Evolutionary conservation across 2,329 filamentous ascomycete genomes (phyloP).

Genomic region (Fusarium euwallaceae): DNA sequence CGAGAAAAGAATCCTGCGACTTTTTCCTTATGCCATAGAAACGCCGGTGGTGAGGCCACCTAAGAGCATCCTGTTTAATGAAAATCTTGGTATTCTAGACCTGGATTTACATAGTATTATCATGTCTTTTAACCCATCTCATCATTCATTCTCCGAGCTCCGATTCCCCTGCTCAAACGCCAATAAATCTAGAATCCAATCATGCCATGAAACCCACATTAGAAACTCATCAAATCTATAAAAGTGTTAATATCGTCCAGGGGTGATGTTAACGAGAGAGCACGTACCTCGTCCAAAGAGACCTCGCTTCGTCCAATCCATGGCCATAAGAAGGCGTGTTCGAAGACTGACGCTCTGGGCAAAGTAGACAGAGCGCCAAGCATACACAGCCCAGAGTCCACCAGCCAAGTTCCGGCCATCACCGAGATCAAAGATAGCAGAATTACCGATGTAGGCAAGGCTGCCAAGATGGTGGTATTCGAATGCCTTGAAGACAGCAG

Average conservation of each 20-base stretch:
- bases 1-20: slow-evolving; percentile 37
- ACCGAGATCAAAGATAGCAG: slow-evolving; percentile 91
- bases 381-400: slow-evolving; percentile 91
- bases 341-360: slow-evolving; percentile 95
- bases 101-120: not conserved
- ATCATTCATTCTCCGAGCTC: slow-evolving; percentile 11
- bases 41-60: not conserved
- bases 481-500: slow-evolving; percentile 93
- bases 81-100: not conserved
- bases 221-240: slow-evolving; percentile 67
- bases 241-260: slow-evolving; percentile 18
- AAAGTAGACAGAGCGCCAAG: slow-evolving; percentile 97
- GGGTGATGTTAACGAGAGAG: not conserved
- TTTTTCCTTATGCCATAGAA: slow-evolving; percentile 19
- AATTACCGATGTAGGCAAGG: slow-evolving; percentile 95
- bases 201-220: slow-evolving; percentile 30
- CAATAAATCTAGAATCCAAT: slow-evolving; percentile 13
- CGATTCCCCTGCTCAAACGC: slow-evolving; percentile 25
- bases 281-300: slow-evolving; percentile 92
- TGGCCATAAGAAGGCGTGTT: slow-evolving; percentile 88
- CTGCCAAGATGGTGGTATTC: slow-evolving; percentile 93
- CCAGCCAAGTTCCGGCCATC: slow-evolving; percentile 83
- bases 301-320: slow-evolving; percentile 99
- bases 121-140: slow-evolving; percentile 15
- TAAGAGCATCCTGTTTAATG: not conserved